phyloP scores from a whole-genome alignment of 768 basidiomycete species.

The Naganishia vaughanmartiniae region DNA sequence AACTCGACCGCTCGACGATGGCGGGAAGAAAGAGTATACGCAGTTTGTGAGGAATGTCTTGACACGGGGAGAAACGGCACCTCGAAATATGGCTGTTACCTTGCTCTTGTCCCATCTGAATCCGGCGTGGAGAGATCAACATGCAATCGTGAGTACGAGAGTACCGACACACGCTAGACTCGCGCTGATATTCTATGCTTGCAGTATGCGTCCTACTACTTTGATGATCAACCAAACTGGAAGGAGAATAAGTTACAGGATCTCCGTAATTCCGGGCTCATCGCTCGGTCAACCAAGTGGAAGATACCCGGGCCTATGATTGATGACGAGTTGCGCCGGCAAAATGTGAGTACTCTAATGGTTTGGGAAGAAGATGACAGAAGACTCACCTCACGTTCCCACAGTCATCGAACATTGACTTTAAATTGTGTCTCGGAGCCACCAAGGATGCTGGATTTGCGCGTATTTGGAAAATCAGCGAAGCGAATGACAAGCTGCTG shows the following conservation, averaged over 20 bases:
- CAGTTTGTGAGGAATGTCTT: slow-evolving; percentile 94
- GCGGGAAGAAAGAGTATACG: slow-evolving; percentile 90
- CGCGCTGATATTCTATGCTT: neutral
- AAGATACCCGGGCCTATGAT: slow-evolving; percentile 78
- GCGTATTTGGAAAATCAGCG: slow-evolving; percentile 65
- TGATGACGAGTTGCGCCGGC: slow-evolving; percentile 90
- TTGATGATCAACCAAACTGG: slow-evolving; percentile 63
- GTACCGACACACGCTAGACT: neutral
- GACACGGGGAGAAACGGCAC: slow-evolving; percentile 89
- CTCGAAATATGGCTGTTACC: slow-evolving; percentile 84
- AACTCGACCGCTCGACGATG: slow-evolving; percentile 80
- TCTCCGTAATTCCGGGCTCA: slow-evolving; percentile 10
- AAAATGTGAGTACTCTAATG: slow-evolving; percentile 68
- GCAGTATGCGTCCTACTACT: slow-evolving; percentile 49
- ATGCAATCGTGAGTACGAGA: slow-evolving; percentile 60
- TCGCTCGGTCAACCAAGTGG: slow-evolving; percentile 57
- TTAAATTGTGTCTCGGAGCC: slow-evolving; percentile 88
- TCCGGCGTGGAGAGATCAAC: slow-evolving; percentile 69
- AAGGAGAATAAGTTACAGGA: slow-evolving; percentile 52
- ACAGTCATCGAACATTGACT: slow-evolving; percentile 96
- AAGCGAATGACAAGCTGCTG: slow-evolving; percentile 59
- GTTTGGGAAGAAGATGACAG: no score
- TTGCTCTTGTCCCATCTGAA: slow-evolving; percentile 77
- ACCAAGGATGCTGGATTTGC: slow-evolving; percentile 78
- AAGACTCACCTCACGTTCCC: neutral